Conservation (phyloP, 1,139 yeast species). For the Kluyveromyces sp. region DNA sequence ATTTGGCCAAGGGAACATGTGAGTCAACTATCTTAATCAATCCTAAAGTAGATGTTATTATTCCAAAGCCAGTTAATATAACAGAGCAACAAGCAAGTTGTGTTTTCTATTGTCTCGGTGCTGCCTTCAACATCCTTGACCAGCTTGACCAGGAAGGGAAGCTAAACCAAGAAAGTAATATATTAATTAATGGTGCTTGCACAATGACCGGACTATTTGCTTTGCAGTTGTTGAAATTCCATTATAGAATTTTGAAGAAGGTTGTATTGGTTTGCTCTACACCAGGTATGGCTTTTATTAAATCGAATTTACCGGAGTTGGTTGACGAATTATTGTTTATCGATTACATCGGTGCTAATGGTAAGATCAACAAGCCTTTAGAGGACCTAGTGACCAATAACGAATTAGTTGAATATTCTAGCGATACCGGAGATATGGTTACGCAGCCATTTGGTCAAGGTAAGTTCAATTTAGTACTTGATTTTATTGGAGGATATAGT, state of each 20-base stretch:
- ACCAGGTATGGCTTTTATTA: slow-evolving; percentile 28
- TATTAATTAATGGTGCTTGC: slow-evolving; percentile 65
- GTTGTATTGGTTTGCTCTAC: slow-evolving; percentile 39
- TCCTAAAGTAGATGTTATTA: slow-evolving; percentile 35
- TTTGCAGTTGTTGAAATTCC: slow-evolving; percentile 47
- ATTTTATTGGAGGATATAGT: slow-evolving; percentile 42
- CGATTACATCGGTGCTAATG: slow-evolving; percentile 23
- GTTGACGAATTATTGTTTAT: slow-evolving; percentile 26
- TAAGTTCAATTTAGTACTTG: slow-evolving; percentile 39
- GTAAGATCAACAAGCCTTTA: slow-evolving; percentile 25
- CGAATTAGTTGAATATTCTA: slow-evolving; percentile 24
- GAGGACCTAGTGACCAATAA: slow-evolving; percentile 22
- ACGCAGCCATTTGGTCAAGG: slow-evolving; percentile 27
- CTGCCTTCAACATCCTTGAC: slow-evolving; percentile 44
- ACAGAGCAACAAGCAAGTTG: slow-evolving; percentile 52
- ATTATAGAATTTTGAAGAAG: slow-evolving; percentile 36
- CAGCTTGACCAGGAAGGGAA: slow-evolving; percentile 23
- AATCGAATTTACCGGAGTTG: slow-evolving; percentile 22
- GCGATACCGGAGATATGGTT: slow-evolving; percentile 19
- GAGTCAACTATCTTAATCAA: slow-evolving; percentile 43
- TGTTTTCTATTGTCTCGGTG: slow-evolving; percentile 45
- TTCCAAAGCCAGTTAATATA: slow-evolving; percentile 42
- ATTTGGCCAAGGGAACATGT: slow-evolving; percentile 43
- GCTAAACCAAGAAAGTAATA: slow-evolving; percentile 28
- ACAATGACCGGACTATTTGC: slow-evolving; percentile 62